Percentiles rank a stretch among this genome's conserved stretches.
These are phyloP conservation scores for Rhodotorula taiwanensis DNA, from an alignment of 768 basidiomycete species.

Conservation along the genomic window DNA sequence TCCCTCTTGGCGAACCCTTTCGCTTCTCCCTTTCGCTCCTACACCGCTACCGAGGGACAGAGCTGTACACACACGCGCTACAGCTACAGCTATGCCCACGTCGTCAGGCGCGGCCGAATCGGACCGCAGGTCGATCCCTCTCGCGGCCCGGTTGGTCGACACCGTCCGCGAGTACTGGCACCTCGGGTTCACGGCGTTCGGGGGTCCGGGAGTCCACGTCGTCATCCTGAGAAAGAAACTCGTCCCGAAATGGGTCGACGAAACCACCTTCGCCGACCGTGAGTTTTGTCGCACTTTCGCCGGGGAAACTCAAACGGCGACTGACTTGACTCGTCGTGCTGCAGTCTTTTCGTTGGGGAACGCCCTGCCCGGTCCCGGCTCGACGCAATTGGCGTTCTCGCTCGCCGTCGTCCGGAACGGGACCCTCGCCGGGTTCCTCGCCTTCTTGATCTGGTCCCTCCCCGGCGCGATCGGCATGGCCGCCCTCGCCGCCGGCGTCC, in stretches of 20 bases:
- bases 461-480: slow-evolving; percentile 53
- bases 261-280: slow-evolving; percentile 45
- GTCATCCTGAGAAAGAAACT: slow-evolving; percentile 46
- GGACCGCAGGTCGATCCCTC: not conserved
- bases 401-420: slow-evolving; percentile 51
- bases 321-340: no score
- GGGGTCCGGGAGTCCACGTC: slow-evolving; percentile 53
- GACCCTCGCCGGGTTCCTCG: slow-evolving; percentile 47
- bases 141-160: not conserved
- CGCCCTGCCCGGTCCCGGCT: slow-evolving; percentile 52
- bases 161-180: slow-evolving; percentile 5
- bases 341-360: slow-evolving; percentile 52
- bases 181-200: slow-evolving; percentile 51
- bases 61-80: no score
- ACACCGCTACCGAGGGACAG: no score
- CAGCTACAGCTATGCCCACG: no score
- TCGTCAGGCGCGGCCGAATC: no score
- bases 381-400: slow-evolving; percentile 52
- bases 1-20: not conserved
- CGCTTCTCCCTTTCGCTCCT: no score
- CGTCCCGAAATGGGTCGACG: slow-evolving; percentile 44
- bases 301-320: no score
- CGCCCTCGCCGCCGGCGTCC: slow-evolving; percentile 50
- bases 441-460: slow-evolving; percentile 51
- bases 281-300: no score